These are phyloP conservation scores for Coriaria nepalensis DNA, from an alignment of 306 rosid species.

Conservation along the genomic window DNA sequence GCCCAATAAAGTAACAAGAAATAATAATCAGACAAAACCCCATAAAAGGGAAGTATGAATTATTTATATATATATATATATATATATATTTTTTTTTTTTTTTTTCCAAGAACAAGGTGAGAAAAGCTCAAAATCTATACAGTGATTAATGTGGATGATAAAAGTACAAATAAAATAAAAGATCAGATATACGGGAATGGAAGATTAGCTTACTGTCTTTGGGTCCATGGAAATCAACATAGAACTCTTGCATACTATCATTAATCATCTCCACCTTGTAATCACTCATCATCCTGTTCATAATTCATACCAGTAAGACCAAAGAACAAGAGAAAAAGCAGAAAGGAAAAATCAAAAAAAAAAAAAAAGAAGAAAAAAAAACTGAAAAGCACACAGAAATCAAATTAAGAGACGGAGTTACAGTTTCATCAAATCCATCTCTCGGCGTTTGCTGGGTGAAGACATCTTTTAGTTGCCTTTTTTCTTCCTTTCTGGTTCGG, in stretches of 20 bases:
- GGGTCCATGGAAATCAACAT: slow-evolving; percentile 34
- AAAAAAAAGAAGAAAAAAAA: not conserved
- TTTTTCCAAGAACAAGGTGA: too few relatives aligned
- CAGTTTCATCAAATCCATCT: slow-evolving; percentile 93
- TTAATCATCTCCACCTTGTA: too few relatives aligned
- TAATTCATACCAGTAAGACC: slow-evolving; percentile 18
- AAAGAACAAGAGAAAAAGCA: not conserved
- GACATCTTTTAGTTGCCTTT: slow-evolving; percentile 33
- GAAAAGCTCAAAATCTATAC: not conserved
- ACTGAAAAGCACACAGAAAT: not conserved
- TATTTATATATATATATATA: too few relatives aligned
- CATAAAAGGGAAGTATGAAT: too few relatives aligned
- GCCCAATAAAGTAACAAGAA: not conserved
- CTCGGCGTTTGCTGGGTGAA: slow-evolving; percentile 80
- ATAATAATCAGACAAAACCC: not conserved
- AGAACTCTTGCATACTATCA: too few relatives aligned
- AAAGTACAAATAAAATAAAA: slow-evolving; percentile 1
- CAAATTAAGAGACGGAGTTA: slow-evolving; percentile 4
- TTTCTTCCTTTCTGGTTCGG: slow-evolving; percentile 2
- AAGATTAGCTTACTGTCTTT: slow-evolving; percentile 44
- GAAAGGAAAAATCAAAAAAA: not conserved
- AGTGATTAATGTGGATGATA: not conserved
- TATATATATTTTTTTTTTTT: too few relatives aligned
- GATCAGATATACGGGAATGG: slow-evolving; percentile 16
- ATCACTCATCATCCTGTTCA: slow-evolving; percentile 76